A percentile compares a stretch with the other conserved stretches of the same genome.
These are phyloP conservation scores for Colletotrichum spinosum DNA, from an alignment of 2,329 filamentous ascomycete species.

Conservation along the genomic window DNA sequence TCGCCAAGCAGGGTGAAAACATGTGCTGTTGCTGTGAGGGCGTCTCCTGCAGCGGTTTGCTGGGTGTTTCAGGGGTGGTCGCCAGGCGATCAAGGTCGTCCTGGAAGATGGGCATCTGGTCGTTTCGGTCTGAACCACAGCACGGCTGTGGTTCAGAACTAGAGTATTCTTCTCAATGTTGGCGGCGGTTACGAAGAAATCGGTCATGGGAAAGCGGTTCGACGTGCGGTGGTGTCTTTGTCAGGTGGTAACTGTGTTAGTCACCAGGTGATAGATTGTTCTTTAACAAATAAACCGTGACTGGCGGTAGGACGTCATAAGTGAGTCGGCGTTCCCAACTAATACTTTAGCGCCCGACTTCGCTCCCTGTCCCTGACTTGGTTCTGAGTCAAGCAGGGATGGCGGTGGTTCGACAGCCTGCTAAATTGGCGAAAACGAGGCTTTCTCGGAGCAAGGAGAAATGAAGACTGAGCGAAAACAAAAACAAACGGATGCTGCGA, in stretches of 20 bases:
- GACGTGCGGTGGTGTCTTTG: constrained; percentile 26
- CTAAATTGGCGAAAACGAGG: constrained; percentile 19
- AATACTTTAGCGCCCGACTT: constrained; percentile 20
- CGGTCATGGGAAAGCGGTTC: constrained; percentile 11
- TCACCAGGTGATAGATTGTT: constrained; percentile 34
- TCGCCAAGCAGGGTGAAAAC: constrained; percentile 39
- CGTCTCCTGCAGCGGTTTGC: constrained; percentile 7
- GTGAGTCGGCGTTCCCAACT: constrained; percentile 11
- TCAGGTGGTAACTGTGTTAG: constrained; percentile 36
- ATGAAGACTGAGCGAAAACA: constrained; percentile 6
- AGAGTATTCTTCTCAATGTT: constrained; percentile 29
- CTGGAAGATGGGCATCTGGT: constrained; percentile 68
- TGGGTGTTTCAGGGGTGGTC: constrained; percentile 36
- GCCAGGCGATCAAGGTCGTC: constrained; percentile 57
- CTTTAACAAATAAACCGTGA: constrained; percentile 25
- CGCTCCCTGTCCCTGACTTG: constrained; percentile 29
- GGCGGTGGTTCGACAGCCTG: constrained; percentile 18
- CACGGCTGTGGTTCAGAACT: constrained; percentile 43
- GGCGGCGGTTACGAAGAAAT: constrained; percentile 19
- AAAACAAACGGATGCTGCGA: constrained; percentile 2
- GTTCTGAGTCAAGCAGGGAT: constrained; percentile 34
- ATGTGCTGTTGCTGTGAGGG: constrained; percentile 7
- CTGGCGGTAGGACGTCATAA: constrained; percentile 34
- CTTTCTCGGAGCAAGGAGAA: constrained; percentile 5
- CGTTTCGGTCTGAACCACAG: constrained; percentile 49